These are phyloP conservation scores for Polyporus arcularius DNA, from an alignment of 768 basidiomycete species.

Conservation along the genomic window DNA sequence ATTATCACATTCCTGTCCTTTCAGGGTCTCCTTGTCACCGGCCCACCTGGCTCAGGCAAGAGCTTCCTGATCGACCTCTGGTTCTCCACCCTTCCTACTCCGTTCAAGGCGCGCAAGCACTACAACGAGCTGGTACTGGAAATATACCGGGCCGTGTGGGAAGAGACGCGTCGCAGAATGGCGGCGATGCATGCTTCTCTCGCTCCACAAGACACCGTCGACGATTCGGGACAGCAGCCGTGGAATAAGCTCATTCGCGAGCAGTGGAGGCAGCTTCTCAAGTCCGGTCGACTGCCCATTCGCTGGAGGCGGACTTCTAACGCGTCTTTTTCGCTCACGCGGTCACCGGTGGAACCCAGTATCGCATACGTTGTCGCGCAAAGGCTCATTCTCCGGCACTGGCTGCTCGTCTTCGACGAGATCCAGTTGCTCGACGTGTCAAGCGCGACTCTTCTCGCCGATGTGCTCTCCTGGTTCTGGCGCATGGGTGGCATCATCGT, in stretches of 20 bases:
- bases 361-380: conserved; percentile 49
- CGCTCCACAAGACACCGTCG: conserved; percentile 15
- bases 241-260: conserved; percentile 25
- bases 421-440: conserved; percentile 63
- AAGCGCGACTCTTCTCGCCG: conserved; percentile 50
- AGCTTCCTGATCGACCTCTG: conserved; percentile 59
- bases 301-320: conserved; percentile 31
- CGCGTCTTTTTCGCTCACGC: conserved; percentile 19
- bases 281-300: conserved; percentile 30
- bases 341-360: conserved; percentile 30
- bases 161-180: conserved; percentile 47
- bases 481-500: conserved; percentile 59
- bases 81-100: conserved; percentile 52
- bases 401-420: conserved; percentile 60
- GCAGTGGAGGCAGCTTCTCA: conserved; percentile 32
- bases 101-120: conserved; percentile 56
- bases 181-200: conserved; percentile 25
- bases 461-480: conserved; percentile 64
- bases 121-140: conserved; percentile 58
- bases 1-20: not conserved
- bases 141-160: conserved; percentile 56
- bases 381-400: conserved; percentile 46
- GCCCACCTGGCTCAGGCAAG: conserved; percentile 55
- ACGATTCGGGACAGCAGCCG: conserved; percentile 24
- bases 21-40: conserved; percentile 52